Base-by-base conservation (phyloP, 1,284 basidiomycete genomes). In the Trichosporon sp. region DNA sequence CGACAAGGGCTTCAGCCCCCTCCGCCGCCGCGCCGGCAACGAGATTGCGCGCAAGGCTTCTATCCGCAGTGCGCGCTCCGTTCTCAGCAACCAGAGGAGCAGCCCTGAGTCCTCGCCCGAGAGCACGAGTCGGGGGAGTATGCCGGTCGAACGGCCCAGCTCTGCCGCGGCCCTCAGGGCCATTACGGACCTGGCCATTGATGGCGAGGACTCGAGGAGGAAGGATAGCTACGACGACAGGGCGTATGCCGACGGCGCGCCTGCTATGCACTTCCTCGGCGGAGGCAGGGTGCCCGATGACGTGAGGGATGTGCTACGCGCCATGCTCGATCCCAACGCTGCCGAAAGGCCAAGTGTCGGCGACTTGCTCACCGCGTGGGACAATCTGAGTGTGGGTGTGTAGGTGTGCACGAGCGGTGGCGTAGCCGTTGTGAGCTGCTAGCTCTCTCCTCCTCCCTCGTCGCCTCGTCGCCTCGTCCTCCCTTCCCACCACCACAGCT, bases 271-370 rank as follows among this genome's bases (percentile, higher is more conserved):
- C 70, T 75, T 75, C 70, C 71, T 75, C 46, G 71, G 65, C 21
- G 61, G 66, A 1, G 70, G 65, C 46, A 43, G 75, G 26, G 77
- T 81, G 0, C 66, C 70, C 4, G 78, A 79, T 56, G 71, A 66
- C 35, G 70, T 79, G 38, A 73, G 79, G 21, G 71, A 76, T 4
- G 71, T 81, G 35, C 21, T 84, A 6, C 77, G 72, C 37, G 69
- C 66, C 14, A 84, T 84, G 82, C 69, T 84, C 32, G 73, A 76
- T 48, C 75, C 77, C 0, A 75, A 74, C 21, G 73, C 78, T 2
- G 71, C 69, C 48, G 66, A 65, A 21, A 75, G 83, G 51, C 78
- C 78, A 37, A 78, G 74, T 0, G 80, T 80, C 7, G 59, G 68
- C 14, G 79, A 80, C 26, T 69, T 84, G 16, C 72, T 78, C n/a